Evolutionary conservation across 257 asterid species (phyloP).

Genomic region (Nicotiana attenuata): DNA sequence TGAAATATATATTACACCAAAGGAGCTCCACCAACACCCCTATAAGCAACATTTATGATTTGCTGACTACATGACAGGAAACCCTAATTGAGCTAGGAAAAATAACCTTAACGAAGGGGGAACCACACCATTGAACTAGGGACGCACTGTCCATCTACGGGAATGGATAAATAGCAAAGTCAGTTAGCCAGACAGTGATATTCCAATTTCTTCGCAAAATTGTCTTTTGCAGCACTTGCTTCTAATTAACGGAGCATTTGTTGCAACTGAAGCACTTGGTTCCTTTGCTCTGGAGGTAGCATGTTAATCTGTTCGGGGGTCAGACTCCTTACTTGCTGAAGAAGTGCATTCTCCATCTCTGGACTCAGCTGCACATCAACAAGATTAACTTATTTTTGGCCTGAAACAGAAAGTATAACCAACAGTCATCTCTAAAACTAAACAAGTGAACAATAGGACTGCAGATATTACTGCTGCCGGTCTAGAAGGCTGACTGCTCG

Average conservation of each 20-base stretch:
- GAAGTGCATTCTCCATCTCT: constrained; percentile 79
- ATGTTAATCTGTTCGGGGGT: constrained; percentile 82
- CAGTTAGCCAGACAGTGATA: neutral
- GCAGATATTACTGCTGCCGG: constrained; percentile 41
- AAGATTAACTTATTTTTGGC: neutral
- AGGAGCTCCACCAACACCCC: neutral
- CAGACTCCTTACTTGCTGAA: constrained; percentile 92
- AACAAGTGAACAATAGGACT: neutral
- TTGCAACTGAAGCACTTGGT: constrained; percentile 88
- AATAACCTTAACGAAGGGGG: neutral
- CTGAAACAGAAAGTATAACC: neutral
- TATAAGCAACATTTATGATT: neutral
- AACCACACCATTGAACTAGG: neutral
- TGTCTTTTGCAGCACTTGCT: neutral
- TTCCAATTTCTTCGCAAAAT: neutral
- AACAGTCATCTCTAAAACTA: neutral
- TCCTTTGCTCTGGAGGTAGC: constrained; percentile 86
- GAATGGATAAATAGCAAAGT: neutral
- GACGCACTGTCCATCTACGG: neutral
- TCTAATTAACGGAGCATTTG: constrained; percentile 74
- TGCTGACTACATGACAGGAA: neutral
- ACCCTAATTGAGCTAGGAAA: too few species aligned
- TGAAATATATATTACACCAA: neutral
- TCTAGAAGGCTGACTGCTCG: constrained; percentile 66
- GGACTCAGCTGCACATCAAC: constrained; percentile 62